Conservation (phyloP, 2,329 filamentous ascomycete genomes). For the Macroventuria anomochaeta region DNA sequence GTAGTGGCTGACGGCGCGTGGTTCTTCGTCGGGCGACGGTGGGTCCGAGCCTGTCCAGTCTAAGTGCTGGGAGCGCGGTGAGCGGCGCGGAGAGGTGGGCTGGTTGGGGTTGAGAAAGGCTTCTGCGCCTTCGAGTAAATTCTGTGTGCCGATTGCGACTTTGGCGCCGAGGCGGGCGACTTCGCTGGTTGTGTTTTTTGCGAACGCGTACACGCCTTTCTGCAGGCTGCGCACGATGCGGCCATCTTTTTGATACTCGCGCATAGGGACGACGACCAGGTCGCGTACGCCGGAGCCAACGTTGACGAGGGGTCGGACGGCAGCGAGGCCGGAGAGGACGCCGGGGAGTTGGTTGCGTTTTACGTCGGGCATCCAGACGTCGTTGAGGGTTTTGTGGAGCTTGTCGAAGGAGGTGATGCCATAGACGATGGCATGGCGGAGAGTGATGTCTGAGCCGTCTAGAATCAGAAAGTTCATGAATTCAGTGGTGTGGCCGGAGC, state of each 20-base stretch:
- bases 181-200: conserved; percentile 90
- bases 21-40: conserved; percentile 70
- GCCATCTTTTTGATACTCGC: conserved; percentile 93
- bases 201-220: conserved; percentile 89
- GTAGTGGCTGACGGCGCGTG: conserved; percentile 85
- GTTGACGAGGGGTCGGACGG: conserved; percentile 88
- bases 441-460: conserved; percentile 83
- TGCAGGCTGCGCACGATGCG: conserved; percentile 88
- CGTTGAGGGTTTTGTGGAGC: conserved; percentile 87
- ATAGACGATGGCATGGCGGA: conserved; percentile 90
- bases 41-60: conserved; percentile 63
- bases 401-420: conserved; percentile 90
- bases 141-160: conserved; percentile 91
- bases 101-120: conserved; percentile 66
- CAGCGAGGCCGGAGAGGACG: conserved; percentile 86
- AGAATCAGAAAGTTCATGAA: conserved; percentile 99
- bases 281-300: conserved; percentile 87
- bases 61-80: conserved; percentile 30
- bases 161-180: conserved; percentile 95
- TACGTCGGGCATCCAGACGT: conserved; percentile 96
- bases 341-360: conserved; percentile 86
- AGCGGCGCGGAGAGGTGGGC: conserved; percentile 36
- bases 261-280: conserved; percentile 85
- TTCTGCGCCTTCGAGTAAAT: conserved; percentile 88
- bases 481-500: conserved; percentile 92